phyloP scores from a whole-genome alignment of 73 alveolate genomes.

The Urostyla sp. region DNA sequence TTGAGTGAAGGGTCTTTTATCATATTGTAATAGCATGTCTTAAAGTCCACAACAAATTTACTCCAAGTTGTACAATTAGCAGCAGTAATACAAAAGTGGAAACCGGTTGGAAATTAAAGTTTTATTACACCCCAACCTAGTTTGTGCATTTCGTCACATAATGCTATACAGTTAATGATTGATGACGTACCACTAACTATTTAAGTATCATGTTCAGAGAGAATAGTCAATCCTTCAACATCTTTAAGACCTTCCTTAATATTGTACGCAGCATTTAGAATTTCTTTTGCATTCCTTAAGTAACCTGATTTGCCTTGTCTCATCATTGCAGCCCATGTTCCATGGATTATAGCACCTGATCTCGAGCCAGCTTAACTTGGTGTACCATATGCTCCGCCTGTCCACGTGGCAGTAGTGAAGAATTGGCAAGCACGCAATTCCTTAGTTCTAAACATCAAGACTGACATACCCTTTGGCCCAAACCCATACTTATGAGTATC shows the following conservation, averaged over 20 bases:
- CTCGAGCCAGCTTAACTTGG: conserved; percentile 94
- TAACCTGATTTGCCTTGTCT: conserved; percentile 86
- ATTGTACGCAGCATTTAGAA: conserved; percentile 76
- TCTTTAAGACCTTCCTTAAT: conserved; percentile 75
- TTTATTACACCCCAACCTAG: conserved; percentile 56
- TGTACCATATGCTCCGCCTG: conserved; percentile 94
- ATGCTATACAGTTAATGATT: not conserved
- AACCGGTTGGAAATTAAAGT: not conserved
- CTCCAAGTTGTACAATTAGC: not conserved
- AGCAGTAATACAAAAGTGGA: conserved; percentile 29
- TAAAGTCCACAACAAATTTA: not conserved
- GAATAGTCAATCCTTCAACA: conserved; percentile 77
- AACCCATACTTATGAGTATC: conserved; percentile 99
- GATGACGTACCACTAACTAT: conserved; percentile 32
- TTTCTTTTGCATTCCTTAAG: conserved; percentile 74
- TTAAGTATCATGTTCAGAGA: not conserved
- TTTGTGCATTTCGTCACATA: conserved; percentile 17
- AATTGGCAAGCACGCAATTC: conserved; percentile 86
- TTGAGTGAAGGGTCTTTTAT: conserved; percentile 17
- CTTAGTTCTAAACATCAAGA: conserved; percentile 81
- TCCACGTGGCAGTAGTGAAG: conserved; percentile 88
- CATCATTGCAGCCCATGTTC: conserved; percentile 96
- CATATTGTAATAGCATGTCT: not conserved
- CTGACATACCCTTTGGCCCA: conserved; percentile 99
- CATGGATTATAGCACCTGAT: conserved; percentile 95